These are phyloP conservation scores for Pseudofabraea citricarpa DNA, from an alignment of 2,329 filamentous ascomycete genomes.

Conservation along the genomic window DNA sequence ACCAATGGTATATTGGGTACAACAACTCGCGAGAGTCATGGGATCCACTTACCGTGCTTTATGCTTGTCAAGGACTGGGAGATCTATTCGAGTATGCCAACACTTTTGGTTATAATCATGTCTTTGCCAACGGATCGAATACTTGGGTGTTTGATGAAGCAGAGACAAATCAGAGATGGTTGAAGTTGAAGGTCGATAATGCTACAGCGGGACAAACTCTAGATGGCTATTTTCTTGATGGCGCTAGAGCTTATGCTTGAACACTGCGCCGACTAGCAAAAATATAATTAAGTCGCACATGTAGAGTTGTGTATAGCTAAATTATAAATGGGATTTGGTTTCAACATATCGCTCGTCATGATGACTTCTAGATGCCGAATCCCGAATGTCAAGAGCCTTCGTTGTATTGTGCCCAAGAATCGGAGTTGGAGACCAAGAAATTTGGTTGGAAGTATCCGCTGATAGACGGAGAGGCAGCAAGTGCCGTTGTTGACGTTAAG, in stretches of 20 bases:
- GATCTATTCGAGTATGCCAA: slow-evolving; percentile 34
- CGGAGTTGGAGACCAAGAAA: too few species aligned
- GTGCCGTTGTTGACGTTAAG: too few species aligned
- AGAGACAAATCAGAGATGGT: slow-evolving; percentile 34
- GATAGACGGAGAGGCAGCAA: too few species aligned
- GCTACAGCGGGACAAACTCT: slow-evolving; percentile 25
- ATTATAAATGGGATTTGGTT: too few species aligned
- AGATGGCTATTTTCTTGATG: slow-evolving; percentile 25
- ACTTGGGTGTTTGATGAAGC: slow-evolving; percentile 34
- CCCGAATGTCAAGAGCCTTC: too few species aligned
- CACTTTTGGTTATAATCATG: slow-evolving; percentile 34
- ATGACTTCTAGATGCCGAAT: too few species aligned
- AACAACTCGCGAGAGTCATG: slow-evolving; percentile 30
- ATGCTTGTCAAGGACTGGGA: slow-evolving; percentile 32
- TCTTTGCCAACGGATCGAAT: slow-evolving; percentile 36
- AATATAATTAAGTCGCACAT: too few species aligned
- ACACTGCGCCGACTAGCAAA: too few species aligned
- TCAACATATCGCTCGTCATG: too few species aligned
- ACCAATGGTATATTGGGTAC: slow-evolving; percentile 34
- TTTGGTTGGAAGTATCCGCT: too few species aligned
- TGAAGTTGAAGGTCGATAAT: slow-evolving; percentile 30
- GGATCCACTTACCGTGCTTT: slow-evolving; percentile 38
- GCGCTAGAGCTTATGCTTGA: slow-evolving; percentile 14
- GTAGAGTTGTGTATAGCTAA: too few species aligned
- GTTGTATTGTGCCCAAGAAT: too few species aligned